Evolutionary conservation across 371 early-diverging fungal genomes (phyloP), one percentile per base, ranked within the genome.

Genomic region (Mortierella sp.): DNA sequence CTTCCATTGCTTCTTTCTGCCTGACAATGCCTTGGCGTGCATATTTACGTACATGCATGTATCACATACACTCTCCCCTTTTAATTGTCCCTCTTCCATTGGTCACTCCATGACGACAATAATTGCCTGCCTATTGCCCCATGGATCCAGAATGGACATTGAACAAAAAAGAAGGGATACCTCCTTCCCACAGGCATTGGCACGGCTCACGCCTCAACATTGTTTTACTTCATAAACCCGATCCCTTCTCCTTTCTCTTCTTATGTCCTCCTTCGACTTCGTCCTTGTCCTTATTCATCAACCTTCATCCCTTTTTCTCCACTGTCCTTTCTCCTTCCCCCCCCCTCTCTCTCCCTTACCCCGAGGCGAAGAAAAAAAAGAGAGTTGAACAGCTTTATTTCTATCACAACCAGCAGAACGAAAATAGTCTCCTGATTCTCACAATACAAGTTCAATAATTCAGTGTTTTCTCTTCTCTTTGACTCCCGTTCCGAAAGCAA

Each of bases 1-100:
- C 21, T 21, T 51, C 51, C 21, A 21, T 49, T 51, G 16, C 18
- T 51, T 1, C 16, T 16, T 32, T 29, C 14, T 35, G 18, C 63
- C 18, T 63, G 32, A 32, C 63, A 63, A 63, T 63, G 63, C 63
- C 63, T 63, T 63, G 35, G 63, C 63, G 21, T 63, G 63, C 63
- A 63, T 63, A 63, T 63, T 63, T 51, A 16, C 51, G 4, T 51
- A 18, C 51, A 51, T 51, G 1, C 1, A 21, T 51, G 51, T 51
- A 51, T 51, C 29, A 58, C n/a, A 35, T 18, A 46, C 46, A 12
- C 18, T 35, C 11, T 5, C 2, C 38, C 35, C 63, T 21, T 63
- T 35, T 5, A 29, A 35, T 63, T 29, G 7, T 51, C 51, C 18
- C 51, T 51, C 51, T 21, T 51, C 51, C 2, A 35, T 2, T 27